Evolutionary conservation across 495 filamentous ascomycete species (phyloP).

Genomic region (Pyrenula massariospora): DNA sequence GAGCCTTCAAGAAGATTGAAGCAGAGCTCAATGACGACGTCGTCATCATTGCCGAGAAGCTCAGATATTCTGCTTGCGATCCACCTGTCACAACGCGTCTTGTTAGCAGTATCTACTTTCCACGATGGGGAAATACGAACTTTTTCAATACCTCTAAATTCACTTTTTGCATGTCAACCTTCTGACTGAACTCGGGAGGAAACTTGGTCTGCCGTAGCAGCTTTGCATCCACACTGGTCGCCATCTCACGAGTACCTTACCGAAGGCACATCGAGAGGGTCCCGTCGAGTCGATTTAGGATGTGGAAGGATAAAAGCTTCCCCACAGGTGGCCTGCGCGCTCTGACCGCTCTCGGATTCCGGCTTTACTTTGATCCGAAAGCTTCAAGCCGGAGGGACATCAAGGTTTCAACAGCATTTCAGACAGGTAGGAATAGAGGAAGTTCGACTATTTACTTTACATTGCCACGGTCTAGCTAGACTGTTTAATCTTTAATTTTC

Average conservation of each 20-base stretch:
- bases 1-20: constrained; percentile 77
- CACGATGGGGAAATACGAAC: constrained; percentile 31
- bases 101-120: not conserved
- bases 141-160: constrained; percentile 97
- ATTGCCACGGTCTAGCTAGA: too few relatives aligned
- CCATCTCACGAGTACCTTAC: constrained; percentile 55
- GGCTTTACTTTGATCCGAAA: not conserved
- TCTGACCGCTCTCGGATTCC: not conserved
- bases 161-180: constrained; percentile 95
- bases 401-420: too few relatives aligned
- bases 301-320: not conserved
- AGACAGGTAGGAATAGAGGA: too few relatives aligned
- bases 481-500: too few relatives aligned
- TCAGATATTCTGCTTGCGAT: constrained; percentile 77
- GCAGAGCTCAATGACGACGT: constrained; percentile 86
- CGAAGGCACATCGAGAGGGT: too few relatives aligned
- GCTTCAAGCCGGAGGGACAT: not conserved
- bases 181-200: constrained; percentile 82
- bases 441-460: too few relatives aligned
- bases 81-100: constrained; percentile 49
- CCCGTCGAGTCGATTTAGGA: not conserved
- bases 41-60: constrained; percentile 83
- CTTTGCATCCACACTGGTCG: constrained; percentile 71
- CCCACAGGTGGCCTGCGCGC: not conserved
- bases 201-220: constrained; percentile 84